Evolutionary conservation across 768 basidiomycete species (phyloP), one percentile per base, ranked within the genome.

Genomic region (Calocera viscosa): DNA sequence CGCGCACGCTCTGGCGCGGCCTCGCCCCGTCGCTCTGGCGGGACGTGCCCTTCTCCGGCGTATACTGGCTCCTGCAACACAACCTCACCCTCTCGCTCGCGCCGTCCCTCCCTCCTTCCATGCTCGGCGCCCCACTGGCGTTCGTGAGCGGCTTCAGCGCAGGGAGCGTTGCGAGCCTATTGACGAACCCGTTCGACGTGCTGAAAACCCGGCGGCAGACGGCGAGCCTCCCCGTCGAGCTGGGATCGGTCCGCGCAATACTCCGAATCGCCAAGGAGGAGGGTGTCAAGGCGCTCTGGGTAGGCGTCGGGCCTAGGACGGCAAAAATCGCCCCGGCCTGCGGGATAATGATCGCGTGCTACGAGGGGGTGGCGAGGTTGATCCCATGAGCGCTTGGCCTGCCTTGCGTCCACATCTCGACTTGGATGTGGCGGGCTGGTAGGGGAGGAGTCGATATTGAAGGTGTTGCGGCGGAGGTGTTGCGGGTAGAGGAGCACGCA

Each of bases 301-400:
- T 91, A 35, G 96, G 96, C 0, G 77, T 92, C 41, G 76, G 86
- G 8, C 95, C 95, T 64, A 86, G 96, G 40, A 86, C 94, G 65
- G 92, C 86, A 47, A 99, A 98, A 77, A 95, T 96, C 69, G 92
- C 92, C 12, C 96, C 96, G 40, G 96, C 95, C 43, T 99, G 96
- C 76, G 95, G 95, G 26, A 88, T 99, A 70, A 97, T 98, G 95
- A 96, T 97, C 74, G 86, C 90, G 66, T 94, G 88, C 75, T 98
- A 88, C 74, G 94, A 98, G 85, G 94, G 75, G 33, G 75, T 77
- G 30, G 53, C 53, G 11, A 60, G 53, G 53, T 19, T 60, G 5
- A 22, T 60, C 14, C 53, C 53, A 16, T 60, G 43, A 47, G 35
- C 14, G 35, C 35, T n/a, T n/a, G n/a, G n/a, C n/a, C n/a, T n/a